phyloP scores from a whole-genome alignment of 148 eudicot genomes.

The Euryodendron excelsum region DNA sequence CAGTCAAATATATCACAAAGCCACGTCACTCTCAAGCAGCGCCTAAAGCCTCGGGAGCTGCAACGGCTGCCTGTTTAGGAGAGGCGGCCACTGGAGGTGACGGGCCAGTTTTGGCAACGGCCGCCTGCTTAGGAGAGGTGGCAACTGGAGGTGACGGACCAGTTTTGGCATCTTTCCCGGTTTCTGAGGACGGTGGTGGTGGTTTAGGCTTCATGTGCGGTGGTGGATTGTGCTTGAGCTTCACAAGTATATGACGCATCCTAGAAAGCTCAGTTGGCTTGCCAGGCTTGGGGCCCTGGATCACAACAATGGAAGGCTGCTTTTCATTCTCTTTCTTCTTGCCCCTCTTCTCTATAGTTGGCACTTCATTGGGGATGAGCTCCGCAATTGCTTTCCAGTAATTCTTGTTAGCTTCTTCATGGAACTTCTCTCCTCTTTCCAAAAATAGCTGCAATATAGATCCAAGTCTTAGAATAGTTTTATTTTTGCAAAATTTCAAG shows the following conservation, averaged over 20 bases:
- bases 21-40: not conserved
- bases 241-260: conserved; percentile 64
- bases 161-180: conserved; percentile 18
- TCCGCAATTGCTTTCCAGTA: conserved; percentile 82
- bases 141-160: conserved; percentile 6
- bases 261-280: conserved; percentile 72
- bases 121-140: not conserved
- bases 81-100: conserved; percentile 9
- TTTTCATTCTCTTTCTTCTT: conserved; percentile 61
- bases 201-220: conserved; percentile 51
- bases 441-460: conserved; percentile 46
- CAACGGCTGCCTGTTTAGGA: not conserved
- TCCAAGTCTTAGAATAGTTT: not conserved
- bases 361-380: conserved; percentile 69
- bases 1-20: not conserved
- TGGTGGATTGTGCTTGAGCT: conserved; percentile 71
- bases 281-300: conserved; percentile 91
- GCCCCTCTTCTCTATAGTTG: conserved; percentile 56
- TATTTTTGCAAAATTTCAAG: not conserved
- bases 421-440: conserved; percentile 57
- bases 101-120: not conserved
- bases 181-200: conserved; percentile 14
- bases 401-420: conserved; percentile 58
- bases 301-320: conserved; percentile 58
- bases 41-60: not conserved